Conservation (phyloP, 306 rosid genomes). For the Vigna radiata region DNA sequence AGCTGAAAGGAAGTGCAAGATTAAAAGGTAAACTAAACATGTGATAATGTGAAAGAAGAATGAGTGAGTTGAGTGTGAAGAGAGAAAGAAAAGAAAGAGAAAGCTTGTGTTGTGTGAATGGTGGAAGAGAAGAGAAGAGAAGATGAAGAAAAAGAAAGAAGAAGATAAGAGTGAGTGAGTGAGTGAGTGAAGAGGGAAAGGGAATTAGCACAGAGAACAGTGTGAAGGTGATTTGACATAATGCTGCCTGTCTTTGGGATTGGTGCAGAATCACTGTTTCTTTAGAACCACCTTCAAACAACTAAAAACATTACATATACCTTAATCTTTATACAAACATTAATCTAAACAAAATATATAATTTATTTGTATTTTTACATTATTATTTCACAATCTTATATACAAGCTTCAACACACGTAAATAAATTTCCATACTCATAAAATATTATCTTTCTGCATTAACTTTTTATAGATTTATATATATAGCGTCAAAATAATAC, state of each 20-base stretch:
- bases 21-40: background rate
- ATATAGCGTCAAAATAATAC: too few relatives aligned
- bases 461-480: too few relatives aligned
- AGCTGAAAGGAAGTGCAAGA: background rate
- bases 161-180: background rate
- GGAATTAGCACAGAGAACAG: background rate
- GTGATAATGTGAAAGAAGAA: background rate
- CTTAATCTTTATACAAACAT: too few relatives aligned
- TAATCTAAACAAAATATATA: too few relatives aligned
- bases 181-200: background rate
- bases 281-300: conserved; percentile 8
- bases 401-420: too few relatives aligned
- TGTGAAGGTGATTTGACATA: conserved; percentile 10
- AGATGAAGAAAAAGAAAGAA: background rate
- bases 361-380: too few relatives aligned
- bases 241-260: conserved; percentile 35
- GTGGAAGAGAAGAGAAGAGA: background rate
- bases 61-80: background rate
- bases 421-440: too few relatives aligned
- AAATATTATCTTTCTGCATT: too few relatives aligned
- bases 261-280: conserved; percentile 37
- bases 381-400: too few relatives aligned
- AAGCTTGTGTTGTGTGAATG: background rate
- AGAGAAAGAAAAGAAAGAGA: conserved; percentile 25
- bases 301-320: too few relatives aligned